A percentile compares a stretch with the other conserved stretches of the same genome.
Conservation (phyloP, 192 early-diverging fungal genomes). For the Rhizophagus prolifer region DNA sequence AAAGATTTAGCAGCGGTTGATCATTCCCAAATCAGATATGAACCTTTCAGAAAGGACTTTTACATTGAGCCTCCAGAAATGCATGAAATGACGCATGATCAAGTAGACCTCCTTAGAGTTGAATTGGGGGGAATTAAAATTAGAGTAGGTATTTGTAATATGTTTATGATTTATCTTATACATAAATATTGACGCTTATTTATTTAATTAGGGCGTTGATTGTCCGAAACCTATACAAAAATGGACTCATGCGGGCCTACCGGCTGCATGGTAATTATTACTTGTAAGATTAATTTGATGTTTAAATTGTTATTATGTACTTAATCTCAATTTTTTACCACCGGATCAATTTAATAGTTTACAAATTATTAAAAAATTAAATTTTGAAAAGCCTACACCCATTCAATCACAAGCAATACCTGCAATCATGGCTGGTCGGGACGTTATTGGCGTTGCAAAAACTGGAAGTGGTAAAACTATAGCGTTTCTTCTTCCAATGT, state of each 20-base stretch:
- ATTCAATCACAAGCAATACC: slow-evolving; percentile 95
- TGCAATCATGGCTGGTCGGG: slow-evolving; percentile 92
- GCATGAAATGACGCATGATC: slow-evolving; percentile 72
- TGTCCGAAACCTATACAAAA: slow-evolving; percentile 92
- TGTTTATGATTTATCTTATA: not conserved
- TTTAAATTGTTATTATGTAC: not conserved
- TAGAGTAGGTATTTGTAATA: slow-evolving; percentile 41
- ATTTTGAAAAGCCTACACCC: slow-evolving; percentile 83
- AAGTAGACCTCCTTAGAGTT: slow-evolving; percentile 79
- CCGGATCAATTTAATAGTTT: slow-evolving; percentile 37
- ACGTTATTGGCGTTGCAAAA: slow-evolving; percentile 95
- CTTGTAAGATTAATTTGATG: not conserved
- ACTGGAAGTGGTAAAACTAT: slow-evolving; percentile 94
- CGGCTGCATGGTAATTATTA: slow-evolving; percentile 57
- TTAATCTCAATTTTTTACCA: not conserved
- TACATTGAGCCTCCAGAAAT: slow-evolving; percentile 95
- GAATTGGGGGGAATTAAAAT: slow-evolving; percentile 95
- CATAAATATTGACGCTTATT: not conserved
- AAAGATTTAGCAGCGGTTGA: slow-evolving; percentile 90
- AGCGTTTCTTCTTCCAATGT: slow-evolving; percentile 92
- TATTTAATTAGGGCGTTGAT: slow-evolving; percentile 54
- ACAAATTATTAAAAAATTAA: slow-evolving; percentile 78
- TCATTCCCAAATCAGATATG: slow-evolving; percentile 82
- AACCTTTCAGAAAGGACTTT: slow-evolving; percentile 88
- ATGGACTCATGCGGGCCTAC: slow-evolving; percentile 97